Evolutionary conservation across 2,329 filamentous ascomycete genomes (phyloP).

Genomic region (Ascochyta clinopodiicola): DNA sequence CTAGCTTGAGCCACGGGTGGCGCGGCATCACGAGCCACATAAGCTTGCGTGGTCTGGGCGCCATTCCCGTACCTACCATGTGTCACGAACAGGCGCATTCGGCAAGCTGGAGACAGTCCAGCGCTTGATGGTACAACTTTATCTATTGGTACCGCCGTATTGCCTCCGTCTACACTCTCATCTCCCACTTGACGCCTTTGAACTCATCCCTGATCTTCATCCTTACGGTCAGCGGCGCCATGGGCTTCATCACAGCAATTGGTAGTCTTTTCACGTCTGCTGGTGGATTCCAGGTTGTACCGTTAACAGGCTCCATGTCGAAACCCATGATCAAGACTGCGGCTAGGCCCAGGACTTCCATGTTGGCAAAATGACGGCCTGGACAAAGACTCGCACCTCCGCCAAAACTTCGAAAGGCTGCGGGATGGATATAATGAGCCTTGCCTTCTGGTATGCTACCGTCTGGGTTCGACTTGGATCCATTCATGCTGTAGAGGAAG

Average conservation of each 20-base stretch:
- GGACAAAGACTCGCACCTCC: conserved; percentile 45
- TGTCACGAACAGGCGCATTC: not conserved
- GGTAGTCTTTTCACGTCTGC: conserved; percentile 28
- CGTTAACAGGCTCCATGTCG: conserved; percentile 34
- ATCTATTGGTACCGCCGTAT: not conserved
- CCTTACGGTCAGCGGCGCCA: conserved; percentile 14
- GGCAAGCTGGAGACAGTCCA: not conserved
- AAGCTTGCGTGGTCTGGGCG: not conserved
- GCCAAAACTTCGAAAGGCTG: conserved; percentile 42
- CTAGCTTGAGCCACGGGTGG: conserved; percentile 6
- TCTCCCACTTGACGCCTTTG: conserved; percentile 23
- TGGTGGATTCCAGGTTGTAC: conserved; percentile 24
- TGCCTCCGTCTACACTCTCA: conserved; percentile 6
- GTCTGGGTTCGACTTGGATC: conserved; percentile 24
- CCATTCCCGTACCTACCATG: not conserved
- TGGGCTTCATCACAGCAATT: conserved; percentile 29
- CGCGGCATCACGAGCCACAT: not conserved
- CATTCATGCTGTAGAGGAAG: conserved; percentile 43
- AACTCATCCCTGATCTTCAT: conserved; percentile 24
- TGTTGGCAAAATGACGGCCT: conserved; percentile 45
- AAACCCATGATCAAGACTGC: conserved; percentile 40
- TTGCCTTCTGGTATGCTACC: conserved; percentile 20
- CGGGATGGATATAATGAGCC: conserved; percentile 30
- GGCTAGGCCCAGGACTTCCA: conserved; percentile 40
- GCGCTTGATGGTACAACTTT: not conserved